Evolutionary conservation across 176 grass and related monocot species (phyloP), one percentile per base, ranked within the genome.

Genomic region (Eragrostis nindensis): DNA sequence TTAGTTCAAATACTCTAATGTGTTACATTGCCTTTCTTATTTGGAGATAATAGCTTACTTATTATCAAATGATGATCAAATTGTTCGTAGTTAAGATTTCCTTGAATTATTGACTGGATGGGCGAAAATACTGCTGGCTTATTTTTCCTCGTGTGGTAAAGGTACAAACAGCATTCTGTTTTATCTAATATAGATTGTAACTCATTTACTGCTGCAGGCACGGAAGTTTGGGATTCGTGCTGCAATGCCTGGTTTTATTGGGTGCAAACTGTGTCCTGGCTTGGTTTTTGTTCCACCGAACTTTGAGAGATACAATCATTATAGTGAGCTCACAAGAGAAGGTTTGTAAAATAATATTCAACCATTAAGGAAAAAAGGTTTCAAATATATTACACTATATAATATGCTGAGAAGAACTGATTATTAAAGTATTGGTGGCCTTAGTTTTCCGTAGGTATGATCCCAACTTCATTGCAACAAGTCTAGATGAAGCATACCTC

Each of bases 201-300:
- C 48, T 65, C 16, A 18, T 55, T 80, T 70, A 79, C 82, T 90
- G 11, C 75, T 83, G 60, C 87, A 98, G 95, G 95, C 90, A 24
- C 77, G 90, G 1, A 98, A 98, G 44, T 98, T 89, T 85, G 95
- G 95, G 44, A 86, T 98, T 36, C 90, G 95, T 91, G 95, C 95
- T 79, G 95, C 95, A 66, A 98, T 98, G 95, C 95, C 95, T 83
- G 95, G 95, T 85, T 98, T 98, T 83, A 98, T 98, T 87, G 95
- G 90, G 77, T 78, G 86, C 66, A 98, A 93, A 88, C 81, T 95
- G 17, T 98, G 95, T 81, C 86, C 95, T 74, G 66, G 89, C n/a
- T 91, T 98, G 86, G 87, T 94, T 93, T 92, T 98, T 68, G 95
- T 94, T 22, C 90, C 41, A 14, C 89, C 90, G 78, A 98, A 95